These are phyloP conservation scores for Neurospora sp. DNA, from an alignment of 495 filamentous ascomycete genomes.

Conservation along the genomic window DNA sequence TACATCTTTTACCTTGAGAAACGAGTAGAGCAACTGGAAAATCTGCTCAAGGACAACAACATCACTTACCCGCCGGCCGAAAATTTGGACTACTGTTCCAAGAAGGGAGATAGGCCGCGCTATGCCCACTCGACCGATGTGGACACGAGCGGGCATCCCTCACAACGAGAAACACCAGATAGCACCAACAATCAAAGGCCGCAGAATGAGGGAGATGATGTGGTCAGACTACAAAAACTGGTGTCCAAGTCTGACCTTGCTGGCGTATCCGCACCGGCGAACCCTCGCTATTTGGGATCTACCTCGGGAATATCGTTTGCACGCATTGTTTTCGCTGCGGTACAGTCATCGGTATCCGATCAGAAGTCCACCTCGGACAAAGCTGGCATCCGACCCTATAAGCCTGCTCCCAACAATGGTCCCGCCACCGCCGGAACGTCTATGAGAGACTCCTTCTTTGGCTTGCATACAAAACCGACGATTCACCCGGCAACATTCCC, in stretches of 20 bases:
- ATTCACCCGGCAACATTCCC: slow-evolving; percentile 83
- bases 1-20: slow-evolving; percentile 94
- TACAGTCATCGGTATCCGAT: slow-evolving; percentile 77
- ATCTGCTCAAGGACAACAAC: slow-evolving; percentile 56
- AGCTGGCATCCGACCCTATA: slow-evolving; percentile 35
- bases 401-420: slow-evolving; percentile 21
- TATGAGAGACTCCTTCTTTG: slow-evolving; percentile 94
- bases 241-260: slow-evolving; percentile 68
- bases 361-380: slow-evolving; percentile 47
- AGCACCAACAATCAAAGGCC: slow-evolving; percentile 16
- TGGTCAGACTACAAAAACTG: slow-evolving; percentile 38
- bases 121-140: slow-evolving; percentile 20
- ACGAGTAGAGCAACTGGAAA: slow-evolving; percentile 72
- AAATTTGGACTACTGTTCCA: slow-evolving; percentile 63
- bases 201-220: slow-evolving; percentile 31
- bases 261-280: slow-evolving; percentile 64
- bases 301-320: slow-evolving; percentile 92
- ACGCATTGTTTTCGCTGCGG: slow-evolving; percentile 85
- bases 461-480: slow-evolving; percentile 77
- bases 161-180: slow-evolving; percentile 10
- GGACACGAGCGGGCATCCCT: slow-evolving; percentile 5
- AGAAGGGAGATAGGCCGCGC: slow-evolving; percentile 37
- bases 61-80: slow-evolving; percentile 66
- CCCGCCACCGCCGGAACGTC: slow-evolving; percentile 47
- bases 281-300: slow-evolving; percentile 73